phyloP scores from a whole-genome alignment of 805 yeast genomes.

The Wickerhamiella azymoides region DNA sequence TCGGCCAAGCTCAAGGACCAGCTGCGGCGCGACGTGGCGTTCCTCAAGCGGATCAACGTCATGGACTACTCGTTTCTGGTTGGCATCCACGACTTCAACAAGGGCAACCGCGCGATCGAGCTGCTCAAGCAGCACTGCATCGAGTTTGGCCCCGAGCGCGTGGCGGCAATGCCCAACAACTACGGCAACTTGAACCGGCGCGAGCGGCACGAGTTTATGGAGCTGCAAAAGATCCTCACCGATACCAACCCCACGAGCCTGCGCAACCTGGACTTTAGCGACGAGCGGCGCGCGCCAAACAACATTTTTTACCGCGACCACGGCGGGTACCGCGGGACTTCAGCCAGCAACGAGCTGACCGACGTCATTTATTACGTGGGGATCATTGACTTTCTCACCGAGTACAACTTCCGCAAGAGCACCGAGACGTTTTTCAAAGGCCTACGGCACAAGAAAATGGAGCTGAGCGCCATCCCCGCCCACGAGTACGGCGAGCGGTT shows the following conservation, averaged over 20 bases:
- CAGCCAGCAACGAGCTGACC: conserved; percentile 44
- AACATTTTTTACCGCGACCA: conserved; percentile 60
- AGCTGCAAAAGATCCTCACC: conserved; percentile 23
- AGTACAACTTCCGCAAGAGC: conserved; percentile 40
- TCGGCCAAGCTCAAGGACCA: conserved; percentile 49
- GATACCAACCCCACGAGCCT: conserved; percentile 25
- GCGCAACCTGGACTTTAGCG: conserved; percentile 22
- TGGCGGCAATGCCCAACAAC: background rate
- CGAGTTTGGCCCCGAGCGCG: conserved; percentile 18
- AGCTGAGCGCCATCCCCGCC: conserved; percentile 85
- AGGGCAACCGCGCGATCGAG: conserved; percentile 34
- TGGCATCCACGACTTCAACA: conserved; percentile 69
- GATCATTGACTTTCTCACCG: conserved; percentile 84
- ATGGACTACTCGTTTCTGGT: conserved; percentile 91
- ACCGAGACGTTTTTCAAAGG: conserved; percentile 80
- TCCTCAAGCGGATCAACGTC: conserved; percentile 61
- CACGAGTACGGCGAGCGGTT: conserved; percentile 81
- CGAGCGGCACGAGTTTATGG: conserved; percentile 21
- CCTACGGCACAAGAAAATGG: conserved; percentile 48
- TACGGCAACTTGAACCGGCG: conserved; percentile 10
- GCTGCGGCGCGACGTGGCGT: conserved; percentile 55
- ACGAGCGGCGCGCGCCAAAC: conserved; percentile 22
- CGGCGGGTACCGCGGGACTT: conserved; percentile 73
- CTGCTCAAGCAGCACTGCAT: conserved; percentile 12
- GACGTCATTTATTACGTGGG: conserved; percentile 77